Evolutionary conservation across 2,329 filamentous ascomycete species (phyloP), one percentile per base, ranked within the genome.

Genomic region (Ceratocystiopsis brevicomis): DNA sequence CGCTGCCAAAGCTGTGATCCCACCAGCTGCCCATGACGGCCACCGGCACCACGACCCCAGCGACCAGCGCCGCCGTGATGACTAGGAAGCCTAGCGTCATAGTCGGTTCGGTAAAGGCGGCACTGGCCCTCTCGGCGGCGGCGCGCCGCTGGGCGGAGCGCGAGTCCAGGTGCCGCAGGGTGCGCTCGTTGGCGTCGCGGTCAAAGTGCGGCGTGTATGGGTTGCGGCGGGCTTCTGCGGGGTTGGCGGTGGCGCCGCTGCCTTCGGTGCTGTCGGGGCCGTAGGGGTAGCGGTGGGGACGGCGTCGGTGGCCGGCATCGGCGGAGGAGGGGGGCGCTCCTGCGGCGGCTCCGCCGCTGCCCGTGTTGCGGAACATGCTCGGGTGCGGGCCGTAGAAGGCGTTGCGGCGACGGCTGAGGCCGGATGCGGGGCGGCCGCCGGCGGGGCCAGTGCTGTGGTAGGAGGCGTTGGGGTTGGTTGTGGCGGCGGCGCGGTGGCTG

Each of bases 381-480:
- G 88, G 87, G 41, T 90, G 87, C 4, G 90, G 88, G 0, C 88
- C 88, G 17, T 73, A 73, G 59, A 92, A 95, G 5, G 78, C 69
- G 2, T 76, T 74, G 3, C 84, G 69, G 19, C 88, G 73, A 37
- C 79, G 73, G 56, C 78, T 86, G 32, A 98, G 65, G 0, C 90
- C 90, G 1, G 76, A 84, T 0, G 90, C 76, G 0, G 87, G 77
- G 0, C 90, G 74, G 1, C 79, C 76, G 42, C 84, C 84, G 3
- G 78, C 78, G 0, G 76, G 80, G 42, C 67, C 63, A 15, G 64
- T 62, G 52, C 67, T 75, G 55, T 69, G 67, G 59, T 71, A 76
- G 41, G 68, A 73, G 46, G 64, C 65, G 38, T 60, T 57, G 38
- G 57, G 56, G 46, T 45, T 47, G 47, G 25, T 9, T 4, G 25